phyloP scores from a whole-genome alignment of 352 stramenopile species.

The Thraustotheca clavata region DNA sequence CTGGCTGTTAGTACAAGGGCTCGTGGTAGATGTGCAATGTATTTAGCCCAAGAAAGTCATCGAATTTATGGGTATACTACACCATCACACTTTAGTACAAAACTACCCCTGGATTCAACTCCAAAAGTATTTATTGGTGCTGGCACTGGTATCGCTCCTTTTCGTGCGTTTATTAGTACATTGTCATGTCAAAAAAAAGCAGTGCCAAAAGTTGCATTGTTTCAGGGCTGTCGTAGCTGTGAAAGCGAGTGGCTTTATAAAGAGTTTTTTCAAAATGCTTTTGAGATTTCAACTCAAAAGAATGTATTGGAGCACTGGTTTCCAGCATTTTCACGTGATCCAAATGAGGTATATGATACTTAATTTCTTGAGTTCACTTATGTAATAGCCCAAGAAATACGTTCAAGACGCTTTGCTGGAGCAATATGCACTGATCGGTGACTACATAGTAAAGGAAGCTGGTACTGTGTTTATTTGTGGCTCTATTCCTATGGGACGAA shows the following conservation, averaged over 20 bases:
- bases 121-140: conserved; percentile 71
- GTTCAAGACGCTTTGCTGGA: conserved; percentile 60
- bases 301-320: conserved; percentile 45
- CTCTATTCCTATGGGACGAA: conserved; percentile 66
- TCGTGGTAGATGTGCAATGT: conserved; percentile 64
- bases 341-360: conserved; percentile 23
- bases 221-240: conserved; percentile 58
- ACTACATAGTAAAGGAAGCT: conserved; percentile 42
- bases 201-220: conserved; percentile 26
- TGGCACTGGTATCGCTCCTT: conserved; percentile 74
- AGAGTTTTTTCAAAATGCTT: conserved; percentile 56
- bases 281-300: conserved; percentile 30
- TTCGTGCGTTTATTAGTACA: conserved; percentile 49
- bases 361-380: neutral
- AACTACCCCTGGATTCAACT: neutral
- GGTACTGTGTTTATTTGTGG: conserved; percentile 73
- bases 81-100: conserved; percentile 5
- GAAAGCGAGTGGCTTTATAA: conserved; percentile 64
- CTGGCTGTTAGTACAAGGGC: conserved; percentile 68
- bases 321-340: conserved; percentile 48
- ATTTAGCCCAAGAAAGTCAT: conserved; percentile 39
- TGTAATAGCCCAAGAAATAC: conserved; percentile 33
- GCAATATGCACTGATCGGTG: conserved; percentile 42
- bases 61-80: neutral
- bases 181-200: neutral